phyloP scores from a whole-genome alignment of 345 rosid genomes.

The Hibiscus mutabilis region DNA sequence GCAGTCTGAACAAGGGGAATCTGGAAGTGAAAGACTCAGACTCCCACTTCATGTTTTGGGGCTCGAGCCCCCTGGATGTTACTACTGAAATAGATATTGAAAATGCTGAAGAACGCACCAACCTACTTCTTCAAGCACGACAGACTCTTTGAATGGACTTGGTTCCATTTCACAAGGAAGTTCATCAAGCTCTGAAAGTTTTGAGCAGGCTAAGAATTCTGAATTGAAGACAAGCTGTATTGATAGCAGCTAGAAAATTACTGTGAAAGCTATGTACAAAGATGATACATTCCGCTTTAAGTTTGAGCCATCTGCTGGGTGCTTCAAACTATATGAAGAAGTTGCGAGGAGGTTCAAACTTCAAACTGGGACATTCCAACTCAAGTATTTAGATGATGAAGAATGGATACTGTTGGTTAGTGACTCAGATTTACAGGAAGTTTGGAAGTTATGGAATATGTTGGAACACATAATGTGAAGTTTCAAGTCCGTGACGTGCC shows the following conservation, averaged over 20 bases:
- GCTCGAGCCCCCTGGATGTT: no score
- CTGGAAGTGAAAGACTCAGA: no score
- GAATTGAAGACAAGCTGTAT: not conserved
- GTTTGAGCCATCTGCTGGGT: conserved; percentile 53
- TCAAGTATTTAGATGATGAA: conserved; percentile 82
- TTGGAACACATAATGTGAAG: conserved; percentile 52
- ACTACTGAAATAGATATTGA: no score
- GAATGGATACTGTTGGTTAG: conserved; percentile 76
- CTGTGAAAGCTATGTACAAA: conserved; percentile 65
- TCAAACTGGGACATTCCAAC: conserved; percentile 58
- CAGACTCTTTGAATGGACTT: no score
- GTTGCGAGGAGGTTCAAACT: conserved; percentile 65
- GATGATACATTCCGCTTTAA: conserved; percentile 71
- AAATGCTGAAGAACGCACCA: no score
- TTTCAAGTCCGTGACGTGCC: conserved; percentile 55
- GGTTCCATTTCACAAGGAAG: no score
- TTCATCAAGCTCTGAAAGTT: no score
- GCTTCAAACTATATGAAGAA: conserved; percentile 61
- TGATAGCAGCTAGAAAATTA: conserved; percentile 40
- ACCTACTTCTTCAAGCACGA: no score
- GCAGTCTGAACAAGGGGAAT: no score
- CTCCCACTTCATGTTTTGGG: no score
- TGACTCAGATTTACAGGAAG: conserved; percentile 79
- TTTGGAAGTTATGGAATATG: conserved; percentile 52
- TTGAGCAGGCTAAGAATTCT: no score